Conservation (phyloP, 2,329 filamentous ascomycete genomes). For the Pseudogymnoascus sp. region DNA sequence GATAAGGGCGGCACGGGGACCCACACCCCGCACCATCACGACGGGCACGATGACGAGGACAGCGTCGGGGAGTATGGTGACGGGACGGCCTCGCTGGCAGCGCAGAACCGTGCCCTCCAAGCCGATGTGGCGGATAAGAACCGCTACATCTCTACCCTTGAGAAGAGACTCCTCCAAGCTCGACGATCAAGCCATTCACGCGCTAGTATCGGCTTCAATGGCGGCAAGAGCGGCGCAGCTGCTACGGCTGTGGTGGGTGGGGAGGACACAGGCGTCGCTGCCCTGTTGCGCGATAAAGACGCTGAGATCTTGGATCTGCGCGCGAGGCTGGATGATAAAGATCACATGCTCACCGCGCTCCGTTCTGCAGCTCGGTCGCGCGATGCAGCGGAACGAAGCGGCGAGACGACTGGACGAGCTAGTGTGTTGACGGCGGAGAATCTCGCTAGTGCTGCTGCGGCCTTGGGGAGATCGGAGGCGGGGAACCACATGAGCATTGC, state of each 20-base stretch:
- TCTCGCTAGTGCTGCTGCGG: conserved; percentile 7
- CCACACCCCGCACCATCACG: conserved; percentile 6
- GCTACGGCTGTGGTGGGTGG: conserved; percentile 60
- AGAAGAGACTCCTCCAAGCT: conserved; percentile 86
- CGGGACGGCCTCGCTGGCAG: conserved; percentile 68
- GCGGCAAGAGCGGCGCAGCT: conserved; percentile 33
- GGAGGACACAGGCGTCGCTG: conserved; percentile 67
- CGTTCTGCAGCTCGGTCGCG: conserved; percentile 78
- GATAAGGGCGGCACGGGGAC: conserved; percentile 15
- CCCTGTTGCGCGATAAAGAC: conserved; percentile 78
- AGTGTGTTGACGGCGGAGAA: conserved; percentile 9
- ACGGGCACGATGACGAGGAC: conserved; percentile 51
- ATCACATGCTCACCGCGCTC: conserved; percentile 82
- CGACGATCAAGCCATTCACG: conserved; percentile 82
- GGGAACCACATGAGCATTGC: background rate
- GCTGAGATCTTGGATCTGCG: conserved; percentile 86
- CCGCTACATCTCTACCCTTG: conserved; percentile 86
- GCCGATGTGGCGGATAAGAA: conserved; percentile 96
- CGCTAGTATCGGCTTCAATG: conserved; percentile 60
- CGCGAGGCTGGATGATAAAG: conserved; percentile 84
- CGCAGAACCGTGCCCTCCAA: conserved; percentile 88
- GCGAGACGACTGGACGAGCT: background rate
- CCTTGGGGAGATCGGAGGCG: background rate
- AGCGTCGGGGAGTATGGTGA: conserved; percentile 76
- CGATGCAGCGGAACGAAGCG: conserved; percentile 60